Evolutionary conservation across 352 stramenopile genomes (phyloP).

Genomic region (Phytopythium boreale): DNA sequence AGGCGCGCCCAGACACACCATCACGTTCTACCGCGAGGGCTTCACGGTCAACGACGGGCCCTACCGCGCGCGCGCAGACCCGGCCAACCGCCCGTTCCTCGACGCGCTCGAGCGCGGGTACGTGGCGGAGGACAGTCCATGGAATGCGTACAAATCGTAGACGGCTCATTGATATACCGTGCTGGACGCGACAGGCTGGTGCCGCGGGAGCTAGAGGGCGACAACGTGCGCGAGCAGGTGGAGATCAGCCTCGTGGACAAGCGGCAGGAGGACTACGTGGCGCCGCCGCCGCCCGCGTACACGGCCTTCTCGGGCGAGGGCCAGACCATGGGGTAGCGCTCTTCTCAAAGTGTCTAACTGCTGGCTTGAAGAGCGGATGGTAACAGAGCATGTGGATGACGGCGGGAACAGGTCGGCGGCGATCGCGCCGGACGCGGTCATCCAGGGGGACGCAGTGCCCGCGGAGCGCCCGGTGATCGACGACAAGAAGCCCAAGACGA

Average conservation of each 20-base stretch:
- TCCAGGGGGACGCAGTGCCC: constrained; percentile 29
- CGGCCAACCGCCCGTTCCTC: constrained; percentile 72
- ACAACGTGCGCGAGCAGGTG: constrained; percentile 63
- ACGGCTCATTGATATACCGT: not conserved
- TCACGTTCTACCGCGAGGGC: constrained; percentile 86
- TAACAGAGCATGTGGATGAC: constrained; percentile 11
- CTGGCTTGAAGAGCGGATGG: not conserved
- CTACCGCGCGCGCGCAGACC: constrained; percentile 69
- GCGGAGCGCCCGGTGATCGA: constrained; percentile 69
- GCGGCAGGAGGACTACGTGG: constrained; percentile 78
- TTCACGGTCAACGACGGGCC: constrained; percentile 80
- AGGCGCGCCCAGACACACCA: constrained; percentile 47
- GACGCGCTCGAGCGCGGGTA: constrained; percentile 76
- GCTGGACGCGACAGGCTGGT: constrained; percentile 33
- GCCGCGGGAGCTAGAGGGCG: constrained; percentile 69
- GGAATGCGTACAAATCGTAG: too few relatives aligned
- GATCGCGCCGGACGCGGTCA: constrained; percentile 44
- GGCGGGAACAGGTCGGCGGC: constrained; percentile 24
- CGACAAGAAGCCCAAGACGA: constrained; percentile 84
- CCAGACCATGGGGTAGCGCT: constrained; percentile 65
- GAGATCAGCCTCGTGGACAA: constrained; percentile 87
- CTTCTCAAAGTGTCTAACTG: not conserved
- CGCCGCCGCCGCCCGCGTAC: constrained; percentile 67
- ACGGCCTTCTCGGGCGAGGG: constrained; percentile 84
- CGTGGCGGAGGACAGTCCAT: constrained; percentile 5